Evolutionary conservation across 805 yeast genomes (phyloP).

Genomic region (Candida sonorensis): DNA sequence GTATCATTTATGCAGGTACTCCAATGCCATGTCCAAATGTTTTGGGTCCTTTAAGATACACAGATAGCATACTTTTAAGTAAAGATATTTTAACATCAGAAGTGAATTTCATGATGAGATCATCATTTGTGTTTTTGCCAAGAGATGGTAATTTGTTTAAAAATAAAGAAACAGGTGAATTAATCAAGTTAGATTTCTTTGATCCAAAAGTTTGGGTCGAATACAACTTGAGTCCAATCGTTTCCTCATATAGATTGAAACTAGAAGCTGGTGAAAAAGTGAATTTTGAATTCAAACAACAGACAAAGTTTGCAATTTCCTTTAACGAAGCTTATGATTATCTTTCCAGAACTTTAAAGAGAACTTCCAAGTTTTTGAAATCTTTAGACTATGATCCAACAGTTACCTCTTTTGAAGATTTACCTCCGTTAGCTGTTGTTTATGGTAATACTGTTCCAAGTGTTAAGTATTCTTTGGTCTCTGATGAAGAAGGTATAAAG

Average conservation of each 20-base stretch:
- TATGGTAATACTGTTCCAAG: slow-evolving; percentile 83
- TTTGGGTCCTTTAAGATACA: slow-evolving; percentile 76
- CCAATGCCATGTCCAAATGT: slow-evolving; percentile 84
- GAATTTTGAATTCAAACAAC: slow-evolving; percentile 16
- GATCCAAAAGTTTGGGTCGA: slow-evolving; percentile 77
- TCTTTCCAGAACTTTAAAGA: slow-evolving; percentile 50
- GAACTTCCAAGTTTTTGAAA: slow-evolving; percentile 51
- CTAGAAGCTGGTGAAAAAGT: slow-evolving; percentile 17
- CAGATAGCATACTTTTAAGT: slow-evolving; percentile 72
- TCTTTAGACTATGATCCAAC: slow-evolving; percentile 48
- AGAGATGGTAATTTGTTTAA: slow-evolving; percentile 67
- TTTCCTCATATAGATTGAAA: slow-evolving; percentile 31
- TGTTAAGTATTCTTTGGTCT: slow-evolving; percentile 70
- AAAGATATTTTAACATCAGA: slow-evolving; percentile 72
- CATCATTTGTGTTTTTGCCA: slow-evolving; percentile 75
- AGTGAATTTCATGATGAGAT: slow-evolving; percentile 83
- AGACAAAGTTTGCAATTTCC: slow-evolving; percentile 27
- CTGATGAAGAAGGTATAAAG: slow-evolving; percentile 52
- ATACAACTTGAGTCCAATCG: slow-evolving; percentile 70
- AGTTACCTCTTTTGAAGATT: slow-evolving; percentile 21
- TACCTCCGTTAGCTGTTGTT: slow-evolving; percentile 81
- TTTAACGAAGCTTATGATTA: slow-evolving; percentile 61
- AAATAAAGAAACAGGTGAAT: slow-evolving; percentile 50
- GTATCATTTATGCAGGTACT: slow-evolving; percentile 73
- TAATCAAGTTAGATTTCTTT: slow-evolving; percentile 65